Evolutionary conservation across 1,139 yeast genomes (phyloP).

Genomic region (Kurtzmaniella quercitrusa): DNA sequence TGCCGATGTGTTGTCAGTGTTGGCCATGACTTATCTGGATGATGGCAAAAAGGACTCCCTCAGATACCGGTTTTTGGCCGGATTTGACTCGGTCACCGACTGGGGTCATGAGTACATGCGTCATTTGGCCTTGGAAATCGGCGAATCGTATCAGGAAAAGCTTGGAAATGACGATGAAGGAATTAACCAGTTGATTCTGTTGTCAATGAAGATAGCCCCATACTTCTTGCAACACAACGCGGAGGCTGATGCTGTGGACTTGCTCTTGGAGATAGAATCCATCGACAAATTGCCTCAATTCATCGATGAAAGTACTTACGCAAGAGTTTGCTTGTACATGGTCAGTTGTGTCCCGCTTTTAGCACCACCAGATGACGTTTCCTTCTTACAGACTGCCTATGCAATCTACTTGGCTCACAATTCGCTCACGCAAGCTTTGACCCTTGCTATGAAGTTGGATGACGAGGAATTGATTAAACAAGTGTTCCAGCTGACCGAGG

Average conservation of each 20-base stretch:
- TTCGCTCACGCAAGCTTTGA: constrained; percentile 84
- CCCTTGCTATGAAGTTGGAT: constrained; percentile 85
- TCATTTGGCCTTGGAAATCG: constrained; percentile 91
- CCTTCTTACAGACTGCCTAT: constrained; percentile 88
- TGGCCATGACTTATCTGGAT: constrained; percentile 93
- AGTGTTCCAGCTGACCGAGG: constrained; percentile 73
- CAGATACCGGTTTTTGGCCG: constrained; percentile 62
- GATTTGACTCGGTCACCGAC: constrained; percentile 56
- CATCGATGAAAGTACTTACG: constrained; percentile 81
- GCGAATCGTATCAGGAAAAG: constrained; percentile 72
- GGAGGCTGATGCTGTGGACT: constrained; percentile 97
- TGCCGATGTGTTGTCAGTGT: constrained; percentile 87
- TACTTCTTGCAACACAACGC: constrained; percentile 92
- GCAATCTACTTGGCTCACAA: constrained; percentile 76
- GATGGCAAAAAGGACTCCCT: constrained; percentile 79
- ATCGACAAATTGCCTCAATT: constrained; percentile 78
- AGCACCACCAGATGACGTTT: constrained; percentile 90
- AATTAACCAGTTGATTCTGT: constrained; percentile 48
- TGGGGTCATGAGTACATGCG: constrained; percentile 99
- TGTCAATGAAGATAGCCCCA: constrained; percentile 80
- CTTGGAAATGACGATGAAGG: constrained; percentile 51
- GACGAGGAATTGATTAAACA: constrained; percentile 72
- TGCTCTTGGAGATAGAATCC: constrained; percentile 81
- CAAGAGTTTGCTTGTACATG: constrained; percentile 90
- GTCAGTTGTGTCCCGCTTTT: constrained; percentile 92